Conservation (phyloP, 2,329 filamentous ascomycete species). For the Talaromyces sp. region DNA sequence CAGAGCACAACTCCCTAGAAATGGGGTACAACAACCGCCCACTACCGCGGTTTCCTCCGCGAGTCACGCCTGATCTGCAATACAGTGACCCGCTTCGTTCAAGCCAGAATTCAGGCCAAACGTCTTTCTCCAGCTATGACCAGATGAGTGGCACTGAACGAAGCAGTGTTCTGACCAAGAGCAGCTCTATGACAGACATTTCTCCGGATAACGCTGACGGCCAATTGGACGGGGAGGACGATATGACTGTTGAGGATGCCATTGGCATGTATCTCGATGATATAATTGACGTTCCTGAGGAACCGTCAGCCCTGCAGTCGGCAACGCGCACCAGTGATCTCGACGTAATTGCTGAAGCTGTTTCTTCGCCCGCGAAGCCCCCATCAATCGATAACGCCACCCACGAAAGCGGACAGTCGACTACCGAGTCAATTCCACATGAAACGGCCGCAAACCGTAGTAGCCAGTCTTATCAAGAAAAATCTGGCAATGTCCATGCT, state of each 20-base stretch:
- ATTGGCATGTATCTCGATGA: constrained; percentile 57
- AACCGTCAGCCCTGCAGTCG: constrained; percentile 20
- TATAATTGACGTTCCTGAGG: constrained; percentile 44
- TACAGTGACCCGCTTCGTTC: constrained; percentile 40
- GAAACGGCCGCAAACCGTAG: not conserved
- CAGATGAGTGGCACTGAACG: constrained; percentile 65
- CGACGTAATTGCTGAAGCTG: constrained; percentile 6
- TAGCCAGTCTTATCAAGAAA: not conserved
- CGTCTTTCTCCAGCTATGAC: constrained; percentile 53
- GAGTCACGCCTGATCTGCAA: constrained; percentile 24
- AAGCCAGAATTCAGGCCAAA: constrained; percentile 57
- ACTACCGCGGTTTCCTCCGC: constrained; percentile 26
- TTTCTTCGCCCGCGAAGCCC: constrained; percentile 4
- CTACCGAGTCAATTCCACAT: not conserved
- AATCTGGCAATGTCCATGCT: not conserved
- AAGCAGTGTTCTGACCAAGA: constrained; percentile 75
- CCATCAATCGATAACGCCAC: not conserved
- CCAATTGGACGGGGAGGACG: constrained; percentile 50
- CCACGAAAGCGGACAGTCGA: not conserved
- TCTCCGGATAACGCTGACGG: constrained; percentile 59
- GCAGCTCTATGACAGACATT: constrained; percentile 65
- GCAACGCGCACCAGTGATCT: constrained; percentile 1
- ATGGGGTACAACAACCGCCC: constrained; percentile 18
- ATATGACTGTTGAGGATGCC: constrained; percentile 56
- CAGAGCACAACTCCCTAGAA: constrained; percentile 20